Percentiles rank a stretch among this genome's conserved stretches.
These are phyloP conservation scores for Orychophragmus violaceus DNA, from an alignment of 345 rosid species.

Conservation along the genomic window DNA sequence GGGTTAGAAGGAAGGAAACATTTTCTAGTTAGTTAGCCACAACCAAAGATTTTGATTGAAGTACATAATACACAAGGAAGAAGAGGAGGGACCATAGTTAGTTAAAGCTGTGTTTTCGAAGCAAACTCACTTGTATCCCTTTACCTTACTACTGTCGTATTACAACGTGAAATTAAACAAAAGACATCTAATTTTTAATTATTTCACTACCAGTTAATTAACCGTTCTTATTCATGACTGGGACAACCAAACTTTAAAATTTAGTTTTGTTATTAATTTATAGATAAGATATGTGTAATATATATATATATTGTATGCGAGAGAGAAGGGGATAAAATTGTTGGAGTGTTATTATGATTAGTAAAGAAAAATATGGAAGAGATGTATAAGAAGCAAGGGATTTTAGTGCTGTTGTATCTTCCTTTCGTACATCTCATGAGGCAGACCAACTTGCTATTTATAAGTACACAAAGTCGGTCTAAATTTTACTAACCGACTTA, in stretches of 20 bases:
- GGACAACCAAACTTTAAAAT: constrained; percentile 14
- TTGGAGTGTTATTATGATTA: too few species aligned
- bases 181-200: background rate
- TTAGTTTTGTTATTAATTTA: too few species aligned
- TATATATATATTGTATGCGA: too few species aligned
- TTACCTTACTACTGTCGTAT: constrained; percentile 22
- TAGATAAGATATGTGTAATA: too few species aligned
- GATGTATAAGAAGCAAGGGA: too few species aligned
- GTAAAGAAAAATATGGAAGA: too few species aligned
- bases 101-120: constrained; percentile 63
- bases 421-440: too few species aligned
- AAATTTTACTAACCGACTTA: too few species aligned
- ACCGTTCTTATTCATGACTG: constrained; percentile 18
- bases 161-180: constrained; percentile 2
- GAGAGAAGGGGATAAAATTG: too few species aligned
- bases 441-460: too few species aligned
- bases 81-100: constrained; percentile 47
- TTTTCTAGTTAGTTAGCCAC: constrained; percentile 22
- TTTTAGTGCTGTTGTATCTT: too few species aligned
- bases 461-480: too few species aligned
- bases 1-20: constrained; percentile 35
- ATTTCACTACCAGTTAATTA: background rate
- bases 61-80: constrained; percentile 6
- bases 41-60: constrained; percentile 32
- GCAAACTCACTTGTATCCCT: constrained; percentile 30